phyloP scores from a whole-genome alignment of 2,329 filamentous ascomycete species.

The Proliferodiscus dingleyae region DNA sequence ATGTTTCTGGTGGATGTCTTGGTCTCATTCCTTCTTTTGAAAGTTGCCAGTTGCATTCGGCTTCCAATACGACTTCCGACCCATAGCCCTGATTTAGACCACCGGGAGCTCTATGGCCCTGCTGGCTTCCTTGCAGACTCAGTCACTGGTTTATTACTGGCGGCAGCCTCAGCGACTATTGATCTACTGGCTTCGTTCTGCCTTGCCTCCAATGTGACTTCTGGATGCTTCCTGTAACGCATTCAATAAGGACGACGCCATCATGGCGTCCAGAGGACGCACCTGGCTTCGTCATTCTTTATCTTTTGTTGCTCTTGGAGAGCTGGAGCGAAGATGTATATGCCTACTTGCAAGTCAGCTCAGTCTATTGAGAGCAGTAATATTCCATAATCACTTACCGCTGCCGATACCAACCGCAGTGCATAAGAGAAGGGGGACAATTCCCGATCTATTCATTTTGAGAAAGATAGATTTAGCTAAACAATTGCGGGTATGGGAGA shows the following conservation, averaged over 20 bases:
- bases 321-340: constrained; percentile 29
- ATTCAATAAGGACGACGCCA: constrained; percentile 7
- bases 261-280: neutral
- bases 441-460: too few relatives aligned
- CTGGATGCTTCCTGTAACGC: constrained; percentile 14
- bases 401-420: constrained; percentile 28
- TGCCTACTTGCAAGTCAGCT: constrained; percentile 14
- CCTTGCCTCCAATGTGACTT: constrained; percentile 7
- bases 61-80: too few relatives aligned
- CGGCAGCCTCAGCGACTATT: constrained; percentile 18
- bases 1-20: too few relatives aligned
- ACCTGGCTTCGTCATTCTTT: constrained; percentile 19
- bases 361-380: neutral
- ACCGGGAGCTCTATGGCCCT: constrained; percentile 19
- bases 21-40: neutral
- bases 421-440: constrained; percentile 27
- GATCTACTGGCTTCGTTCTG: constrained; percentile 10
- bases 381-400: constrained; percentile 19
- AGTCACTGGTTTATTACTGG: constrained; percentile 18
- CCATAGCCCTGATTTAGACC: constrained; percentile 18
- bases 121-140: constrained; percentile 14
- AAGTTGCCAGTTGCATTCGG: neutral
- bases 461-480: too few relatives aligned
- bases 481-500: too few relatives aligned
- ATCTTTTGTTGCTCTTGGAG: constrained; percentile 26